phyloP scores from a whole-genome alignment of 768 basidiomycete genomes.

The Psilocybe cubensis region DNA sequence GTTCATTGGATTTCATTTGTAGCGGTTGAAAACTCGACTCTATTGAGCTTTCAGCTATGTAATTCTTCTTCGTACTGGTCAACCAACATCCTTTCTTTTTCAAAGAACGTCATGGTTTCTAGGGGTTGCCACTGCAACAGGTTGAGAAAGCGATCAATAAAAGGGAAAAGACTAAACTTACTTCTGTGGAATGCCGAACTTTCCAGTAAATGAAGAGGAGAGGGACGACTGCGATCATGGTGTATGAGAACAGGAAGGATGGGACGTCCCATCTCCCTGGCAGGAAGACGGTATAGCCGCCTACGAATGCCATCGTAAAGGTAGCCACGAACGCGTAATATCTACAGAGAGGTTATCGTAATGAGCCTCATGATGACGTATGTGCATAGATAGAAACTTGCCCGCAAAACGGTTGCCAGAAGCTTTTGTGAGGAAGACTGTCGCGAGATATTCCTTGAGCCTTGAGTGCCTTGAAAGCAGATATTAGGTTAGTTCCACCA shows the following conservation, averaged over 20 bases:
- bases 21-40: not conserved
- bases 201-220: constrained; percentile 51
- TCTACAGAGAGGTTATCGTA: too few relatives aligned
- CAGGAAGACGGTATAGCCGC: constrained; percentile 55
- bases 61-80: constrained; percentile 45
- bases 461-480: constrained; percentile 40
- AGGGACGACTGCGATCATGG: constrained; percentile 47
- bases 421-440: constrained; percentile 45
- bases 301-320: constrained; percentile 48
- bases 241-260: constrained; percentile 53
- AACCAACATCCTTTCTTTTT: constrained; percentile 42
- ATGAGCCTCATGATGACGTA: too few relatives aligned
- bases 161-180: constrained; percentile 18
- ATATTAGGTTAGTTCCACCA: not conserved
- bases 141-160: not conserved
- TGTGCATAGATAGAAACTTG: constrained; percentile 21
- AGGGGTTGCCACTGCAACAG: constrained; percentile 40
- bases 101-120: constrained; percentile 47
- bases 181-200: constrained; percentile 42
- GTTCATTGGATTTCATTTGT: constrained; percentile 1
- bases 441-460: constrained; percentile 48
- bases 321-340: constrained; percentile 51
- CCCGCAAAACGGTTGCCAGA: constrained; percentile 58
- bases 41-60: not conserved
- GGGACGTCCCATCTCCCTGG: constrained; percentile 52